Conservation (phyloP, 2,329 filamentous ascomycete species). For the Aspergillus fijiensis region DNA sequence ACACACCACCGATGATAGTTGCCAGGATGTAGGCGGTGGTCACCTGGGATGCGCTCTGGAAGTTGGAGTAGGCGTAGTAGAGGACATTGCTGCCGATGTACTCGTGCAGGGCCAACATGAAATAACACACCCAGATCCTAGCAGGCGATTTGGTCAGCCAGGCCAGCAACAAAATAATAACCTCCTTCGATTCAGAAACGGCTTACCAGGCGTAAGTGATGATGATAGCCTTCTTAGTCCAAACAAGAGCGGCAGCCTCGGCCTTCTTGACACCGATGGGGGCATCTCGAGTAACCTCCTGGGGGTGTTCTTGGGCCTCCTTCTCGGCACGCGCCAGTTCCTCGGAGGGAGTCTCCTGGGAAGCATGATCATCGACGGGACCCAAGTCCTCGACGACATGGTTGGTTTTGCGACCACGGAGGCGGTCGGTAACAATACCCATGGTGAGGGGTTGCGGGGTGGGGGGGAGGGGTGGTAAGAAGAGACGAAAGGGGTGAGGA, state of each 20-base stretch:
- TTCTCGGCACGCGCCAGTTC: not conserved
- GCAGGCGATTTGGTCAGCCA: slow-evolving; percentile 19
- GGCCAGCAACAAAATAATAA: not conserved
- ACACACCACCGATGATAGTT: slow-evolving; percentile 57
- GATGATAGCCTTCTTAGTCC: slow-evolving; percentile 41
- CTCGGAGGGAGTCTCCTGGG: not conserved
- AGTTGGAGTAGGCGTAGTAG: slow-evolving; percentile 55
- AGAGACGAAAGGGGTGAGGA: too few species aligned
- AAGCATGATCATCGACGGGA: not conserved
- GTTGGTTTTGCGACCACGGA: slow-evolving; percentile 8
- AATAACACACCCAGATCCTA: slow-evolving; percentile 50
- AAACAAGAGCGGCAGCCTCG: slow-evolving; percentile 48
- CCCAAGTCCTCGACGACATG: slow-evolving; percentile 1
- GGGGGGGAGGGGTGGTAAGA: not conserved
- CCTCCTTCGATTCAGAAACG: not conserved
- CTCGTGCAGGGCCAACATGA: slow-evolving; percentile 48
- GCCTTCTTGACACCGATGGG: slow-evolving; percentile 43
- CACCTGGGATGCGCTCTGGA: slow-evolving; percentile 51
- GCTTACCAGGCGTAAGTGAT: slow-evolving; percentile 33
- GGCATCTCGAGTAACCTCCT: slow-evolving; percentile 1
- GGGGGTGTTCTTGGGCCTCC: not conserved
- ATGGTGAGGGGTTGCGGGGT: not conserved
- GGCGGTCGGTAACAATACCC: slow-evolving; percentile 5
- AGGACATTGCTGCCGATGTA: slow-evolving; percentile 45
- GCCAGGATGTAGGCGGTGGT: slow-evolving; percentile 56